Evolutionary conservation across 164 flowering plant species (phyloP), one percentile per base, ranked within the genome.

Genomic region (Dillenia turbinata): DNA sequence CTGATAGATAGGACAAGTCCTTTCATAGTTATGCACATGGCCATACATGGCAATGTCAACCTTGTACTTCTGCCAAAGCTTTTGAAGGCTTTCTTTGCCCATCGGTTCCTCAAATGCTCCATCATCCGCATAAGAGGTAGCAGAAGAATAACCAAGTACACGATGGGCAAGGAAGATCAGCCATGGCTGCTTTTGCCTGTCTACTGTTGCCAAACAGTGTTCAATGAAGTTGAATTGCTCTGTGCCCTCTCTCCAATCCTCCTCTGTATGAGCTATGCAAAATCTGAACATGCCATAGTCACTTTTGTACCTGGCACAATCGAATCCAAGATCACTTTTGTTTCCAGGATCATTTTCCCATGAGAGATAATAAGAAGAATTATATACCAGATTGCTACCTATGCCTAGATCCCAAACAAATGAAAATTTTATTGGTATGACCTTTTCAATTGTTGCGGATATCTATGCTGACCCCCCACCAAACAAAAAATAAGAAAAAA

Each of bases 251-350:
- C 98, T 81, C 98, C 98, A 93, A 64, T 93, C 98, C 52, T 84
- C 88, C 66, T 93, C 98, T 7, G 96, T 87, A 69, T 93, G 86
- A 51, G 96, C 98, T 58, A 93, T 60, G 64, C 97, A 93, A 73
- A 93, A 93, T 14, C 80, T 79, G 77, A 93, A 93, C 97, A 93
- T 83, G 57, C 98, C 98, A 75, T 88, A 93, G 72, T 93, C 94
- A 11, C 90, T 93, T 6, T 88, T 67, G 56, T 92, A 92, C 98
- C 98, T 92, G 79, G 22, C 6, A 33, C 7, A 33, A 33, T 0
- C 40, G 7, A 7, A 7, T 33, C 7, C 6, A 33, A 33, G 4
- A 4, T 33, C 40, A 33, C 7, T 33, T 33, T 0, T 33, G 40
- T 33, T 33, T 33, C 7, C 40, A 5, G 40, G 19, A 54, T 53